Percentiles rank a stretch among this genome's conserved stretches.
These are phyloP conservation scores for Baorangia bicolor DNA, from an alignment of 768 basidiomycete genomes.

Conservation along the genomic window DNA sequence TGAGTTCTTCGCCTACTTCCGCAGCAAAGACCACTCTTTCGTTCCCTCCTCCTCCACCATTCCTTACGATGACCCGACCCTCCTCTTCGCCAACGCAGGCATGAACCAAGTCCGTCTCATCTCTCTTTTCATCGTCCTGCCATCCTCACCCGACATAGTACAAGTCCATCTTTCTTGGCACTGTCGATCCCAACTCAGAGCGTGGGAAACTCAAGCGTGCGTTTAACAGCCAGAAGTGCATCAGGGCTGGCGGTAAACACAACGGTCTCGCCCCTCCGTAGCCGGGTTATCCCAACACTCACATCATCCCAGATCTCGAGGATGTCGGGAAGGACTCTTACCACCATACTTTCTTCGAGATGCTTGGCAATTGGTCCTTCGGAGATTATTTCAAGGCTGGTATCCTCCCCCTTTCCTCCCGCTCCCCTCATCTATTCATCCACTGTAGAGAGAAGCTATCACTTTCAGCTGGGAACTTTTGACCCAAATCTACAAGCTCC, in stretches of 20 bases:
- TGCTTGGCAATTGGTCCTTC: constrained; percentile 99
- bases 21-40: constrained; percentile 75
- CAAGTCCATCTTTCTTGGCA: constrained; percentile 97
- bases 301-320: constrained; percentile 71
- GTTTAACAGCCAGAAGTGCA: constrained; percentile 97
- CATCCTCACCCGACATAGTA: constrained; percentile 51
- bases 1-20: constrained; percentile 91
- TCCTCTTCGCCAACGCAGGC: constrained; percentile 97
- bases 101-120: constrained; percentile 79
- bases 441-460: constrained; percentile 83
- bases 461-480: constrained; percentile 92
- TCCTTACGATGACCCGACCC: constrained; percentile 96
- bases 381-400: constrained; percentile 98
- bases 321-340: constrained; percentile 99
- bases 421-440: constrained; percentile 5
- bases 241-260: constrained; percentile 97
- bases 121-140: neutral
- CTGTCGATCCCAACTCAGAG: constrained; percentile 92
- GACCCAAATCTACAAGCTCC: constrained; percentile 84
- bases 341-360: constrained; percentile 98
- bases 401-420: neutral
- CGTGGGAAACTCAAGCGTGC: constrained; percentile 90
- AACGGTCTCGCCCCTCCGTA: constrained; percentile 59
- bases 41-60: constrained; percentile 91
- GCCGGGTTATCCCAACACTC: neutral